A percentile compares a stretch with the other conserved stretches of the same genome.
Conservation (phyloP, 805 yeast species). For the Pichia occidentalis region DNA sequence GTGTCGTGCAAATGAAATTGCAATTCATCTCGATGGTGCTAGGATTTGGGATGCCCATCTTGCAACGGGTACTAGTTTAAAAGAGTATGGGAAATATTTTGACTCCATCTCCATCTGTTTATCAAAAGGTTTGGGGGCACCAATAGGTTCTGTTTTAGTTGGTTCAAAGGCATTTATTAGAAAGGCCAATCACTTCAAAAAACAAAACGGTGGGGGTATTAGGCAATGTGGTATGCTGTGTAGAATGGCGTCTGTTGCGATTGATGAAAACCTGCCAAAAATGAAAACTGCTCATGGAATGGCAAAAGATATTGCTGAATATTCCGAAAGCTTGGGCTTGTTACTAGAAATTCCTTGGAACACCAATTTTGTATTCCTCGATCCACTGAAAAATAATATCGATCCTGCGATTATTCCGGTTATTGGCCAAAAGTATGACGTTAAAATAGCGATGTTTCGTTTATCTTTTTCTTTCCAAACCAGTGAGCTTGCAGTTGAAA, state of each 20-base stretch:
- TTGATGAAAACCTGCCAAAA: constrained; percentile 64
- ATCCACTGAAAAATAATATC: constrained; percentile 46
- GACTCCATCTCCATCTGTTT: constrained; percentile 88
- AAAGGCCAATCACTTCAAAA: constrained; percentile 78
- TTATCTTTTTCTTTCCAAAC: constrained; percentile 76
- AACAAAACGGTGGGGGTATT: constrained; percentile 91
- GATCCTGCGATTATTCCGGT: constrained; percentile 36
- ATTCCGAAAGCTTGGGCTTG: constrained; percentile 48
- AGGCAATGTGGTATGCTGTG: constrained; percentile 82
- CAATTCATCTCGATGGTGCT: constrained; percentile 91
- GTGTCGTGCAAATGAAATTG: constrained; percentile 53
- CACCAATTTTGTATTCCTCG: constrained; percentile 78
- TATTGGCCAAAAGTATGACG: constrained; percentile 47
- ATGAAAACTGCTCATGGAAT: constrained; percentile 43
- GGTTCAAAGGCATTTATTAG: constrained; percentile 53
- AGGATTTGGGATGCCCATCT: constrained; percentile 86
- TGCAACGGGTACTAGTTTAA: constrained; percentile 60
- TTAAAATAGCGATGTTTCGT: constrained; percentile 66
- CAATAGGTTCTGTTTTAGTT: constrained; percentile 83
- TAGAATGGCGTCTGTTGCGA: constrained; percentile 72
- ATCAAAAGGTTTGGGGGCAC: constrained; percentile 89
- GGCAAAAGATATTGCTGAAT: constrained; percentile 45
- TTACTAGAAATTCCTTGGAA: constrained; percentile 67
- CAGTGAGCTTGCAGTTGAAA: constrained; percentile 46
- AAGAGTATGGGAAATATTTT: constrained; percentile 66